phyloP scores from a whole-genome alignment of 805 yeast genomes.

The Wickerhamiella brachini region DNA sequence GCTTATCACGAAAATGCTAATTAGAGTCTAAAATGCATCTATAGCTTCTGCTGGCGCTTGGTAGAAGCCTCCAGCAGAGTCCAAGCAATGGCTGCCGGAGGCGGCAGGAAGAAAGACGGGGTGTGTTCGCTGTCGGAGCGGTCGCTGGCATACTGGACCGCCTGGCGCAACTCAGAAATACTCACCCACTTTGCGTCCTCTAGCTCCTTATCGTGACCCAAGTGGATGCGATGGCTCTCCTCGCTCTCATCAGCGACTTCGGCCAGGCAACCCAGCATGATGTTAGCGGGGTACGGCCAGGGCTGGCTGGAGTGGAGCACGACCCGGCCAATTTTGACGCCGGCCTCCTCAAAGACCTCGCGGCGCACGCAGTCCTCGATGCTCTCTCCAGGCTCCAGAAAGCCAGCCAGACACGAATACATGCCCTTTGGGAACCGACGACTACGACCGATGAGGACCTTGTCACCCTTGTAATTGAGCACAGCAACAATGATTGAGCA shows the following conservation, averaged over 20 bases:
- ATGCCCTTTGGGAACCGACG: conserved; percentile 45
- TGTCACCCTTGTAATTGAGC: conserved; percentile 43
- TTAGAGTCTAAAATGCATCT: not conserved
- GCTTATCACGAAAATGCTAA: too few species aligned
- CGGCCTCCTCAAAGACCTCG: conserved; percentile 94
- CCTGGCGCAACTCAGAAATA: conserved; percentile 33
- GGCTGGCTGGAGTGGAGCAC: conserved; percentile 69
- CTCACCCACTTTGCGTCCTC: conserved; percentile 81
- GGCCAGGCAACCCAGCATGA: conserved; percentile 88
- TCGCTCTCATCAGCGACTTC: conserved; percentile 49
- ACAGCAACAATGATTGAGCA: conserved; percentile 77
- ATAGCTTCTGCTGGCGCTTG: not conserved
- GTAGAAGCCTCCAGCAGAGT: conserved; percentile 19
- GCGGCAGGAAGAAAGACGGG: conserved; percentile 18
- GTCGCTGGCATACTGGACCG: conserved; percentile 18
- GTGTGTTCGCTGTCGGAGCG: not conserved
- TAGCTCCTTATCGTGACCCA: conserved; percentile 77
- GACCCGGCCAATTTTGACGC: conserved; percentile 49
- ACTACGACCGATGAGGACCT: conserved; percentile 57
- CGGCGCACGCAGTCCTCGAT: conserved; percentile 77
- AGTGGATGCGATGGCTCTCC: conserved; percentile 32
- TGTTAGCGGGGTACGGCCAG: conserved; percentile 92
- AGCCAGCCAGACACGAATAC: conserved; percentile 87
- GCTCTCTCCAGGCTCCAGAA: conserved; percentile 89
- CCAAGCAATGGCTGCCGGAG: conserved; percentile 25